Evolutionary conservation across 345 rosid genomes (phyloP), one percentile per base, ranked within the genome.

Genomic region (Citrus glauca): DNA sequence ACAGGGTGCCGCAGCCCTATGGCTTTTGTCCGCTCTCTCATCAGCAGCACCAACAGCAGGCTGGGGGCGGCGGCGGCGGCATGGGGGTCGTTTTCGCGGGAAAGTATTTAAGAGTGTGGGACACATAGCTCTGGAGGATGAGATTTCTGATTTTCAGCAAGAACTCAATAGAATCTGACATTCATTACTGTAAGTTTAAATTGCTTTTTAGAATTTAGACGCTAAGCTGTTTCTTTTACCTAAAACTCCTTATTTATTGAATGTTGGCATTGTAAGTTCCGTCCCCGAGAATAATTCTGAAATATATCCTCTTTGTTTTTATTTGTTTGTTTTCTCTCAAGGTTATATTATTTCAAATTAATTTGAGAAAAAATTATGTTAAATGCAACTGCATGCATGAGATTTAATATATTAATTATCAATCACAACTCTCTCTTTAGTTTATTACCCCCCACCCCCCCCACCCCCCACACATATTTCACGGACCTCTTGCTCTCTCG

Each of bases 41-140:
- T 10, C 25, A 9, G 27, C 20, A 55, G 5, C 6, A 3, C 40
- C 38, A 74, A 19, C 69, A 63, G 28, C 24, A 48, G 14, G 60
- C 13, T 38, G 50, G 14, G 0, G 37, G 17, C 7, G 17, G 50
- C 48, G 45, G 45, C 6, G 56, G 55, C 6, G 22, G 19, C 4
- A 17, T 4, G 56, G 57, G 55, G 5, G 66, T 38, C 50, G 67
- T 60, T 37, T 38, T 4, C 17, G 14, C 20, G 0, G 3, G 11
- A 74, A 10, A 61, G 45, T 63, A 27, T 63, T 64, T 62, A 59
- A 67, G 45, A 5, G 78, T 67, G 82, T 82, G 30, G 42, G 74
- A 4, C 72, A 24, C 66, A 71, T 81, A 72, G 69, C 83, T 30
- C 0, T 53, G 57, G 57, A 53, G 57, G 0, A 53, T 53, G 30